Base-by-base conservation (phyloP, 495 filamentous ascomycete species). In the Aspergillus indologenus region DNA sequence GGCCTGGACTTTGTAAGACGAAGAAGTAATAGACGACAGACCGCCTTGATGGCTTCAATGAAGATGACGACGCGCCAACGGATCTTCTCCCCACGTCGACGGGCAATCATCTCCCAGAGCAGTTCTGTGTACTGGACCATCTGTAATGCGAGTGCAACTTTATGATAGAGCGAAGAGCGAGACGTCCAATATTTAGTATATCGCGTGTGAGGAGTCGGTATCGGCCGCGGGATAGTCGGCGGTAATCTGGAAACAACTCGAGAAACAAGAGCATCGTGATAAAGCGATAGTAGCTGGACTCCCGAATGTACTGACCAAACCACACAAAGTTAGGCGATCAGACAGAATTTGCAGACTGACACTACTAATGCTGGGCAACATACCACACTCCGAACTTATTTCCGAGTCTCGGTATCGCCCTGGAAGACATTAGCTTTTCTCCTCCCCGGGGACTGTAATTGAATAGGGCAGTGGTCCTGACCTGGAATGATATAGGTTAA, bases 401-500 rank as follows among this genome's bases (percentile, higher is more conserved):
- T 96, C 92, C 34, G 92, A 90, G 68, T 98, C 92, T 62, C 91
- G 86, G 72, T 95, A 96, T 52, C 92, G 91, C 58, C 92, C 90
- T 92, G 45, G 4, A 40, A 59, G 34, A 12, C n/a, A 56, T 62
- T 42, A 58, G 22, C 18, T 20, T 57, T 40, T 49, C 17, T 45
- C 21, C 26, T 22, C 21, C 18, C n/a, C 19, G 12, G 31, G 8
- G 21, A 22, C n/a, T 26, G 14, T 45, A 7, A 3, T n/a, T 15
- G 19, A 9, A 11, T 12, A 23, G 11, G 20, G 8, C 24, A 22
- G 26, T 4, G 21, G 26, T 40, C 56, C 78, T 51, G 65, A 91
- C 89, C 90, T 49, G 94, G 94, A 23, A 98, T 92, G 65, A 98
- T 92, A 70, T 98, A 98, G 20, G 92, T 95, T 53, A 98, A 76